Evolutionary conservation across 179 eudicot genomes (phyloP).

Genomic region (Spinacia oleracea): DNA sequence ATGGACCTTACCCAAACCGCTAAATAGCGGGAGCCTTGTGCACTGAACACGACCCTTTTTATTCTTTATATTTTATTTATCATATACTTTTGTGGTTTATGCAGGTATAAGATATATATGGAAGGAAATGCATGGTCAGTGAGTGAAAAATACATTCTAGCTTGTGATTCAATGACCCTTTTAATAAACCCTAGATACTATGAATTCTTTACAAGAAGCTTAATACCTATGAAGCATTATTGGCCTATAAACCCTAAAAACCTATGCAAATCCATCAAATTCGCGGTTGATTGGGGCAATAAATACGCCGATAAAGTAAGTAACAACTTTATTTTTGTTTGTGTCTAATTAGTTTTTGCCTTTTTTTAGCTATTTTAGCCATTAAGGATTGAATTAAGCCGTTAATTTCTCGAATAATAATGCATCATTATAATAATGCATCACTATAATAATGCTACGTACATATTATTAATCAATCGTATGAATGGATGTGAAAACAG

Average conservation of each 20-base stretch:
- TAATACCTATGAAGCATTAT: conserved; percentile 43
- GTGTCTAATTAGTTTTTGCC: neutral
- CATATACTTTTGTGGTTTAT: neutral
- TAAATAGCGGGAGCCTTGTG: no score
- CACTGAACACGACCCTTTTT: neutral
- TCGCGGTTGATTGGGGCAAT: conserved; percentile 61
- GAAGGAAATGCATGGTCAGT: conserved; percentile 64
- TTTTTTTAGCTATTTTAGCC: no score
- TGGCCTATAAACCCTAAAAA: conserved; percentile 43
- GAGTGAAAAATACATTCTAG: conserved; percentile 54
- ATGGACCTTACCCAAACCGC: neutral
- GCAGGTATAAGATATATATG: conserved; percentile 51
- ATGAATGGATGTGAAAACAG: conserved; percentile 27
- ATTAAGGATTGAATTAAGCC: no score
- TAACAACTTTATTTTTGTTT: neutral
- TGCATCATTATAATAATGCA: no score
- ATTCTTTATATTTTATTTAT: no score
- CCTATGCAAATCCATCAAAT: conserved; percentile 47
- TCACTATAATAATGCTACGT: no score
- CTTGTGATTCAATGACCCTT: conserved; percentile 55
- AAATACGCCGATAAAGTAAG: conserved; percentile 31
- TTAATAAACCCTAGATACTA: conserved; percentile 37
- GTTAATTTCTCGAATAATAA: no score
- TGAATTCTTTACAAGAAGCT: conserved; percentile 54
- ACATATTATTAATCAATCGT: no score